Evolutionary conservation across 306 rosid species (phyloP).

Genomic region (Ammopiptanthus mongolicus): DNA sequence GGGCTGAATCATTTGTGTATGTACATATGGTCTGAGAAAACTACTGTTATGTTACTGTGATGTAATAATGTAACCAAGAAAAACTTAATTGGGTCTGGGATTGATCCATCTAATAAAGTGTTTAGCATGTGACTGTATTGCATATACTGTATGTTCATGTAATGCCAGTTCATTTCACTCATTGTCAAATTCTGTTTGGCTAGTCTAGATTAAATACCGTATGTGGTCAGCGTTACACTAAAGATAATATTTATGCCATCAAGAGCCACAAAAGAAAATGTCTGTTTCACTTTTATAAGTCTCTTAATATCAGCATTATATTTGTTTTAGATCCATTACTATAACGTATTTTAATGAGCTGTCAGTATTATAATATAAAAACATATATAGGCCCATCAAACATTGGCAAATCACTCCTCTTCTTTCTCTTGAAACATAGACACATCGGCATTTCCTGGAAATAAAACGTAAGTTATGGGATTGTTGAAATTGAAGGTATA

Average conservation of each 20-base stretch:
- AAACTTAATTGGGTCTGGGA: background rate
- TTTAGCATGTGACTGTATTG: background rate
- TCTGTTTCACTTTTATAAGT: no score
- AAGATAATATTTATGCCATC: background rate
- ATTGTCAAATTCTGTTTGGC: background rate
- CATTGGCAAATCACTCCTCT: no score
- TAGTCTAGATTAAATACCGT: background rate
- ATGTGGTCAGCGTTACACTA: no score
- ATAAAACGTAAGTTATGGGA: no score
- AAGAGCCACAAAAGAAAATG: background rate
- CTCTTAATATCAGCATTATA: no score
- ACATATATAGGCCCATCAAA: no score
- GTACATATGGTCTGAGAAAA: background rate
- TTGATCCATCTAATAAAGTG: background rate
- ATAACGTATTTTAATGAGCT: no score
- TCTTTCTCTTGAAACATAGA: no score
- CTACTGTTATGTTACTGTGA: background rate
- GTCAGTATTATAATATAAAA: no score
- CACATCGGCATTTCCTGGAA: no score
- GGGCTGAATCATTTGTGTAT: slow-evolving; percentile 20
- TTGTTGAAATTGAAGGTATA: no score
- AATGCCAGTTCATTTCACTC: background rate
- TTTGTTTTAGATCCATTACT: no score
- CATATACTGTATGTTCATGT: background rate
- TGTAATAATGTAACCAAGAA: background rate